Evolutionary conservation across 2,329 filamentous ascomycete genomes (phyloP).

Genomic region (Nigrospora osmanthi): DNA sequence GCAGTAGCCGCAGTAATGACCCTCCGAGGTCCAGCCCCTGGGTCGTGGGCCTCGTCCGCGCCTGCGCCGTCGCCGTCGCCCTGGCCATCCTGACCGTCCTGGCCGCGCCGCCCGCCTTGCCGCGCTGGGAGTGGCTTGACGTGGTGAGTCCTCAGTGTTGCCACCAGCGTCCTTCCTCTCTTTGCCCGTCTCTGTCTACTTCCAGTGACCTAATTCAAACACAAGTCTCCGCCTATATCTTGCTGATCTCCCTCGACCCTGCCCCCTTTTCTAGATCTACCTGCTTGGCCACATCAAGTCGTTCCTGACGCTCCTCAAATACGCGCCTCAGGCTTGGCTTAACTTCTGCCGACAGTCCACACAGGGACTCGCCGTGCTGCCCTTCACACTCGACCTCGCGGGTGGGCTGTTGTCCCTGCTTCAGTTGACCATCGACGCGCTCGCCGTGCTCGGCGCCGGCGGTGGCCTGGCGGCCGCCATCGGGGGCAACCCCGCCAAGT

Average conservation of each 20-base stretch:
- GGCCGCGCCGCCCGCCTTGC: not conserved
- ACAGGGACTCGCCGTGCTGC: constrained; percentile 1
- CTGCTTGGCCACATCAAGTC: constrained; percentile 5
- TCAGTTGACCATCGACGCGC: not conserved
- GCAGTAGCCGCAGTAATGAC: not conserved
- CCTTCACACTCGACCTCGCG: not conserved
- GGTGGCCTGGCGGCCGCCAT: not conserved
- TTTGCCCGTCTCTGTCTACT: not conserved
- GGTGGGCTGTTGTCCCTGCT: not conserved
- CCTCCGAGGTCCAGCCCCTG: not conserved
- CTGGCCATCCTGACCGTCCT: not conserved
- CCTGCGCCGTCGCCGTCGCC: not conserved
- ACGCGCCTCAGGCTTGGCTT: constrained; percentile 5
- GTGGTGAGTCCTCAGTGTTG: not conserved
- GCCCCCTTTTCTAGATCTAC: not conserved
- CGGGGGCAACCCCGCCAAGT: constrained; percentile 5
- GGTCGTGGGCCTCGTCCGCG: not conserved
- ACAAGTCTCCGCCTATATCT: no score
- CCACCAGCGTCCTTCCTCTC: not conserved
- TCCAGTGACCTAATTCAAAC: no score
- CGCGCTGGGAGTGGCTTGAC: not conserved
- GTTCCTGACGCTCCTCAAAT: constrained; percentile 6
- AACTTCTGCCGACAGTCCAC: constrained; percentile 5
- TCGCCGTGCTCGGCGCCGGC: not conserved
- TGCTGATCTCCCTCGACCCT: no score